Base-by-base conservation (phyloP, 805 yeast species). In the Phaffomyces thermotolerans region DNA sequence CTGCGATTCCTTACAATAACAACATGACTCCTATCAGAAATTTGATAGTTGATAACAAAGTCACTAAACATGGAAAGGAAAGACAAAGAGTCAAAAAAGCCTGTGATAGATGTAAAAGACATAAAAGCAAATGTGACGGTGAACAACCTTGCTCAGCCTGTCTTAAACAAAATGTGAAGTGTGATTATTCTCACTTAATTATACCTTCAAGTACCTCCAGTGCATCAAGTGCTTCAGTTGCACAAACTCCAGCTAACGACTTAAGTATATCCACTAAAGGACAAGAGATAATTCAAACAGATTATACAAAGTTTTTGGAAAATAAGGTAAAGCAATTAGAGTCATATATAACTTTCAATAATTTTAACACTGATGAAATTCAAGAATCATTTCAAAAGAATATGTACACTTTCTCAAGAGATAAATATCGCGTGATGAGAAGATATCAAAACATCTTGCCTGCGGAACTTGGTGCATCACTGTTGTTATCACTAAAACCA, bases 91-190 rank as follows among this genome's bases (percentile, higher is more conserved):
- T 75, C 9, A 62, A 66, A 42, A 71, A 67, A 48, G 84, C 83
- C 1, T 78, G 84, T 49, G 75, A 71, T 42, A 62, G 78, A 20
- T 78, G 84, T 56, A 64, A 78, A 44, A 60, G 64, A 32, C 78
- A 73, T 47, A 77, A 78, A 57, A 73, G 75, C 45, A 78, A 78
- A 51, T 78, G 84, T 55, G 68, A 76, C 40, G 81, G 81, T 6
- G 62, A 66, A 14, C 50, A 49, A 36, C 83, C 83, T 9, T 78
- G 84, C 48, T 45, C 48, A 6, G 66, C 71, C 7, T 78, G 84
- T 56, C 45, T 42, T 22, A 44, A 14, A 45, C 54, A 31, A 37
- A 37, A 27, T 23, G 50, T 29, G 40, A 36, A 35, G 12, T 49
- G 55, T 40, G 40, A 31, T 10, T 50, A 45, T 29, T 31, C 48